phyloP scores from a whole-genome alignment of 148 eudicot species.

The Rhododendron williamsianum region DNA sequence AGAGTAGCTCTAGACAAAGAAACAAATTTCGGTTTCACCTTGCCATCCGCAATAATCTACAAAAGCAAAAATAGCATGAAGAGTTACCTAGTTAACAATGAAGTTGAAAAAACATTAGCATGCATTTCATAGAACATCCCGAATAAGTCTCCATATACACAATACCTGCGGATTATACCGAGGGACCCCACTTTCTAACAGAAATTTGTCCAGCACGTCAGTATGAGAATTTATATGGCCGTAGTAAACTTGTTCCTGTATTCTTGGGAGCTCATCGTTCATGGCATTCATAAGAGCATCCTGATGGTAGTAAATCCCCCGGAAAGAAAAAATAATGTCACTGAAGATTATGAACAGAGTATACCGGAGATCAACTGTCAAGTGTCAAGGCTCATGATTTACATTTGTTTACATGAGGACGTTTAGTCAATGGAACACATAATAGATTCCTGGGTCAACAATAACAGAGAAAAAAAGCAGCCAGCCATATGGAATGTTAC shows the following conservation, averaged over 20 bases:
- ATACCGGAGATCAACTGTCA: conserved; percentile 1
- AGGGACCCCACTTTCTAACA: conserved; percentile 78
- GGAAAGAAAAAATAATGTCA: not conserved
- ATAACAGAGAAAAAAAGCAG: not conserved
- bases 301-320: conserved; percentile 29
- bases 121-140: not conserved
- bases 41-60: conserved; percentile 88
- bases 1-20: conserved; percentile 57
- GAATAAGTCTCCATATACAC: not conserved
- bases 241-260: conserved; percentile 96
- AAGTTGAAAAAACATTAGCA: not conserved
- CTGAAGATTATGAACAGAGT: not conserved
- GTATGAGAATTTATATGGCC: conserved; percentile 85
- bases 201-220: conserved; percentile 81
- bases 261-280: conserved; percentile 94
- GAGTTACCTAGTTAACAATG: conserved; percentile 1
- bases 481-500: not conserved
- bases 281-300: conserved; percentile 77
- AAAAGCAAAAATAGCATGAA: conserved; percentile 19
- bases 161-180: conserved; percentile 93
- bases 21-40: conserved; percentile 70
- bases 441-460: not conserved
- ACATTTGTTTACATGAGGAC: not conserved
- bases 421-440: not conserved
- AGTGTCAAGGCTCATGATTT: not conserved